Conservation (phyloP, 2,329 filamentous ascomycete species). For the Cylindrodendrum hubeiense region DNA sequence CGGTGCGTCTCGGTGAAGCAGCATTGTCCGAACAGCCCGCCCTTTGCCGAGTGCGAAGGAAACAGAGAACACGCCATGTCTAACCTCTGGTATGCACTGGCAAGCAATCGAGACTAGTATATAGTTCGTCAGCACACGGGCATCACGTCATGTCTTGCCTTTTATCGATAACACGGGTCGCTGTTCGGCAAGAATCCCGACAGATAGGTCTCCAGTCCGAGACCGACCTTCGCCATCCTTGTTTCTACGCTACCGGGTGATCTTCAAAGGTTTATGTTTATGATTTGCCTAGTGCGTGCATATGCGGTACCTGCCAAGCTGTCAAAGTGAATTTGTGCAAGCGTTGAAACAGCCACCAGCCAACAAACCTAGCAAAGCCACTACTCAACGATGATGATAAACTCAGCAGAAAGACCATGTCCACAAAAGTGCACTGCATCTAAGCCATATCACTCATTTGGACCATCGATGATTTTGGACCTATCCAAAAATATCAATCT, state of each 20-base stretch:
- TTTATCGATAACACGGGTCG: neutral
- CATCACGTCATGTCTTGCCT: neutral
- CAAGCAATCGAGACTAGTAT: neutral
- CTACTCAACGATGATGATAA: no score
- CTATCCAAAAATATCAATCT: no score
- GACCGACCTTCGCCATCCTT: neutral
- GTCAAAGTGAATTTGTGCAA: no score
- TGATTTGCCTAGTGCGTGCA: neutral
- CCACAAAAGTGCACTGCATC: no score
- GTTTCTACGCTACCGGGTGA: neutral
- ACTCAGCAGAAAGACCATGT: no score
- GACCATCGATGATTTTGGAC: no score
- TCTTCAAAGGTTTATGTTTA: neutral
- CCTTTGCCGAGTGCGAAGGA: neutral
- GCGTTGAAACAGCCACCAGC: neutral
- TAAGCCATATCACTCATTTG: no score
- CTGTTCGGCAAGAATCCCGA: constrained; percentile 31
- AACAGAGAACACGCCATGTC: neutral
- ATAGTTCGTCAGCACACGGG: neutral
- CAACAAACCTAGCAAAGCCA: neutral
- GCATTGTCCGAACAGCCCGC: neutral
- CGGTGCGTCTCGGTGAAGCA: constrained; percentile 3
- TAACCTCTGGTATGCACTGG: neutral
- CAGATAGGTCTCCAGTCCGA: constrained; percentile 20
- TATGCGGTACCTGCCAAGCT: no score